Percentiles rank a stretch among this genome's conserved stretches.
These are phyloP conservation scores for Dothistroma septosporum DNA, from an alignment of 2,329 filamentous ascomycete genomes.

Conservation along the genomic window DNA sequence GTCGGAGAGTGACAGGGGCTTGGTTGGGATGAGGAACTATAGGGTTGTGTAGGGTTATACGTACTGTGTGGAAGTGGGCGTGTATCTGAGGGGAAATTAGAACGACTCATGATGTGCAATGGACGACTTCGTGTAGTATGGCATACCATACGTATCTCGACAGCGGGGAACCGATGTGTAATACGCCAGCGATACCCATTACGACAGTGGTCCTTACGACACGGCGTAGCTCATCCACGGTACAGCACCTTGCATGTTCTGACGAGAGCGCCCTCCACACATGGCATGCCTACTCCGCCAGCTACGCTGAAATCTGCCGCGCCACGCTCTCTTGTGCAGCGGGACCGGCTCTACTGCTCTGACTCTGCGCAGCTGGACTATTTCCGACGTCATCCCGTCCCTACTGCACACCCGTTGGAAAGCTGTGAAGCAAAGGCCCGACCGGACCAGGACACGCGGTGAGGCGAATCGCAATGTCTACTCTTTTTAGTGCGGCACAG, in stretches of 20 bases:
- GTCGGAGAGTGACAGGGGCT: constrained; percentile 12
- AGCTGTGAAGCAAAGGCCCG: neutral
- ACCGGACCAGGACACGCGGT: neutral
- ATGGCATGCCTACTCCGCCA: constrained; percentile 24
- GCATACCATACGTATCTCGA: neutral
- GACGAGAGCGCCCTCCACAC: constrained; percentile 73
- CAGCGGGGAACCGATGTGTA: neutral
- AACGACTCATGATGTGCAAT: too few relatives aligned
- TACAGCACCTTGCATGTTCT: constrained; percentile 91
- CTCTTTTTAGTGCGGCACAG: neutral
- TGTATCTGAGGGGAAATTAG: neutral
- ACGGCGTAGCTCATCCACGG: constrained; percentile 58
- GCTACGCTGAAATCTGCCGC: constrained; percentile 12
- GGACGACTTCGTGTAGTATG: neutral
- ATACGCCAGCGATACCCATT: neutral
- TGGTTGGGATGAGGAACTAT: constrained; percentile 4
- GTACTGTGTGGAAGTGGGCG: neutral
- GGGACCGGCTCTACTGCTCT: constrained; percentile 73
- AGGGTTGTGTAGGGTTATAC: neutral
- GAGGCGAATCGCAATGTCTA: neutral
- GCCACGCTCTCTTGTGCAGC: neutral
- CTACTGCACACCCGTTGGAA: neutral
- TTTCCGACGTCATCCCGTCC: constrained; percentile 29
- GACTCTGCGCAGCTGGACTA: constrained; percentile 93
- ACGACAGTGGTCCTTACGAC: neutral